Base-by-base conservation (phyloP, 75 land plant genomes). In the Pinus taeda region DNA sequence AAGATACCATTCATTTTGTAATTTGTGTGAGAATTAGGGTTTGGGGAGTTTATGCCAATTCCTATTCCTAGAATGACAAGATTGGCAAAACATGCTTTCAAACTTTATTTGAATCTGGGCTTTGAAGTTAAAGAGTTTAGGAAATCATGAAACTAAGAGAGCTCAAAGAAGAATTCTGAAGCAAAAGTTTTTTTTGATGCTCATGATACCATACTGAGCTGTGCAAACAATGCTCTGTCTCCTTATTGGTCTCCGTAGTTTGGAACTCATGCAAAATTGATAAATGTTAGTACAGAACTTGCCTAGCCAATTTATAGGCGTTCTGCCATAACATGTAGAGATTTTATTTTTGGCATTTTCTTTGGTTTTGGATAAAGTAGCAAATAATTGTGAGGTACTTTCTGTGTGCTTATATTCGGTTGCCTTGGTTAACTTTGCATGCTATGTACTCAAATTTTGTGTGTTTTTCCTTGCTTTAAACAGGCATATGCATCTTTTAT, bases 401-500 rank as follows among this genome's bases (percentile, higher is more conserved):
- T 39, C 37, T 66, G 6, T 60, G 60, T 24, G 36, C 17, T 75
- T 59, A 58, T 36, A 26, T 58, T 59, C 45, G 3, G 15, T 57
- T 57, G 11, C n/a, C 56, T 77, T 53, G 33, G 5, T 18, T 75
- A 17, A 17, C 6, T 60, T 26, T 75, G 60, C 33, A 33, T 39
- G 21, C 17, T 70, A 6, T 15, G 2, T 73, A 17, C 57, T 57
- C 30, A 24, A 39, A 39, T 22, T 57, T 20, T 12, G 18, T 66
- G 53, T 66, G 33, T 53, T 73, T 73, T 30, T 55, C 14, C 30
- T 20, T 21, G 57, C n/a, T 56, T 29, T 73, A 15, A 36, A 74
- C 83, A 97, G 99, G 99, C 99, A 61, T 97, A 97, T 88, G 95
- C 98, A n/a, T 88, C 92, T 59, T 91, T 91, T 64, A 90, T 97